Percentiles rank a stretch among this genome's conserved stretches.
Conservation (phyloP, 192 early-diverging fungal species). For the Borealophlyctis nickersoniae region DNA sequence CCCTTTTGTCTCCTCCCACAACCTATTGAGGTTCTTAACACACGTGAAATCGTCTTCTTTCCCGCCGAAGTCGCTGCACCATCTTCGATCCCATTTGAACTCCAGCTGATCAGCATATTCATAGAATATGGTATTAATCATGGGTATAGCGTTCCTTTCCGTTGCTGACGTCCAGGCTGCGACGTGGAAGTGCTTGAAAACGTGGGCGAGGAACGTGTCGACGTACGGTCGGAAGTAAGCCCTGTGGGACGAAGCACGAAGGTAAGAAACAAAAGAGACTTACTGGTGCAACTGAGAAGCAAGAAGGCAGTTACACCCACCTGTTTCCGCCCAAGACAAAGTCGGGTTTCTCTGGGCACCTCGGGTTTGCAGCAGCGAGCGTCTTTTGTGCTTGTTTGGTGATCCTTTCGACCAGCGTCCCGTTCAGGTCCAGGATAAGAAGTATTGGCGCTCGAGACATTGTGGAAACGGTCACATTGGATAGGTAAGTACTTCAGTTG, state of each 20-base stretch:
- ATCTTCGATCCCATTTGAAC: slow-evolving; percentile 33
- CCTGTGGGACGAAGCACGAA: slow-evolving; percentile 17
- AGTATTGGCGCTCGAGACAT: slow-evolving; percentile 25
- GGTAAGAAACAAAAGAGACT: slow-evolving; percentile 7
- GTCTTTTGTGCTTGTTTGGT: slow-evolving; percentile 14
- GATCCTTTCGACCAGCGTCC: slow-evolving; percentile 40
- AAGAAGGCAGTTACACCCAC: slow-evolving; percentile 12
- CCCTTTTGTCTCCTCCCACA: slow-evolving; percentile 29
- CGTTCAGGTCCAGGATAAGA: slow-evolving; percentile 43
- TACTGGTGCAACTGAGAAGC: no score
- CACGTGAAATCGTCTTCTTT: slow-evolving; percentile 3
- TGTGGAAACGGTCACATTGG: no score
- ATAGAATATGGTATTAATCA: slow-evolving; percentile 32
- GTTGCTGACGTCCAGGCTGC: slow-evolving; percentile 45
- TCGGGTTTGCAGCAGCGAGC: slow-evolving; percentile 25
- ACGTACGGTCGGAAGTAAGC: slow-evolving; percentile 39
- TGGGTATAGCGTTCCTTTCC: slow-evolving; percentile 31
- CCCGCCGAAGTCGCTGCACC: slow-evolving; percentile 27
- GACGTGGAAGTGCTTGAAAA: slow-evolving; percentile 35
- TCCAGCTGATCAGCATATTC: slow-evolving; percentile 13
- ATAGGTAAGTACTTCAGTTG: no score
- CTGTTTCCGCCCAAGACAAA: slow-evolving; percentile 16
- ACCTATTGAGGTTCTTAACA: slow-evolving; percentile 34
- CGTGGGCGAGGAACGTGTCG: slow-evolving; percentile 32
- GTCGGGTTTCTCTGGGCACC: slow-evolving; percentile 28